Evolutionary conservation across 257 asterid genomes (phyloP).

Genomic region (Penstemon eatonii): DNA sequence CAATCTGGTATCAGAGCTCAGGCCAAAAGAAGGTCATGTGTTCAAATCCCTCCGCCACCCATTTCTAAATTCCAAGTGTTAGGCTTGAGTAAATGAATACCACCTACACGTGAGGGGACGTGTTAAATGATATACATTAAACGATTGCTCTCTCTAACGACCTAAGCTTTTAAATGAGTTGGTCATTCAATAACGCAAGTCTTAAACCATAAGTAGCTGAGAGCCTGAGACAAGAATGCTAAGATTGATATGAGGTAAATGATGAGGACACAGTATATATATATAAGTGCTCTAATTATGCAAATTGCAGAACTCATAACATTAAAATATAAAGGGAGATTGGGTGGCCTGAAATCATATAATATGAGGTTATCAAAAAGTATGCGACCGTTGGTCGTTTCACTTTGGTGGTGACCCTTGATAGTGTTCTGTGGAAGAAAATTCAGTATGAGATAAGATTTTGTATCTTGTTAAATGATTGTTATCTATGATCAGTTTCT

Average conservation of each 20-base stretch:
- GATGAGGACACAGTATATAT: background rate
- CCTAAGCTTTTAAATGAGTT: no score
- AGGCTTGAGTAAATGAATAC: no score
- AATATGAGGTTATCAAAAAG: constrained; percentile 7
- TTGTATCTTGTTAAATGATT: background rate
- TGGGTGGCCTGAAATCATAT: background rate
- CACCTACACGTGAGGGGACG: no score
- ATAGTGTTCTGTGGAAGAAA: constrained; percentile 16
- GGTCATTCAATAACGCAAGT: no score
- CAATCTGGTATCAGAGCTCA: no score
- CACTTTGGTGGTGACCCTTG: constrained; percentile 17
- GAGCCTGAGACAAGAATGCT: background rate
- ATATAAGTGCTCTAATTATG: background rate
- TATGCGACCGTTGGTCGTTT: constrained; percentile 5
- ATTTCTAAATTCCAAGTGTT: no score
- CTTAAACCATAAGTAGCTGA: no score
- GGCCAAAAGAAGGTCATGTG: no score
- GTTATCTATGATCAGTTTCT: background rate
- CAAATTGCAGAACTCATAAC: background rate
- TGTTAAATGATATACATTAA: no score
- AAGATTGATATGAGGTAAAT: background rate
- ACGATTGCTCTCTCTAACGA: no score
- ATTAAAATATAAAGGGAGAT: background rate
- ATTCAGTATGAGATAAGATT: background rate
- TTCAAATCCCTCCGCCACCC: no score